These are phyloP conservation scores for Candida mesenterica DNA, from an alignment of 1,139 yeast genomes.

Conservation along the genomic window DNA sequence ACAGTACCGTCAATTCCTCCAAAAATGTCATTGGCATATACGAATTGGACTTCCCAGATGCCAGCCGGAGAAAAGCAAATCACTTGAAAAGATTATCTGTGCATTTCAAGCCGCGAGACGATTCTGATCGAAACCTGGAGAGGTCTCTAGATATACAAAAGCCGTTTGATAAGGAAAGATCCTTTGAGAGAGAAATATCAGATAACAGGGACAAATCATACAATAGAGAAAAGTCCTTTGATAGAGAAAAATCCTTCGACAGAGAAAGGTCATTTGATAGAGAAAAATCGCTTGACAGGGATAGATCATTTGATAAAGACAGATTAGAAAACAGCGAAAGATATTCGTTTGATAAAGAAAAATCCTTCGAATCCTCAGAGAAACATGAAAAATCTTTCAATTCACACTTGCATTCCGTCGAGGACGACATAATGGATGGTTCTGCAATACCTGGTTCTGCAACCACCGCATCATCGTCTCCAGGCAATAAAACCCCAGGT, in stretches of 20 bases:
- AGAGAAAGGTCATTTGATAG: conserved; percentile 2
- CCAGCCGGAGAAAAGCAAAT: conserved; percentile 13
- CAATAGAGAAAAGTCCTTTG: conserved; percentile 3
- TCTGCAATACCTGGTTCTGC: conserved; percentile 3
- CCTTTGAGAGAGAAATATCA: conserved; percentile 4
- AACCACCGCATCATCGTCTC: conserved; percentile 8
- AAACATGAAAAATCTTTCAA: neutral
- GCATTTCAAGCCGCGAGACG: conserved; percentile 24
- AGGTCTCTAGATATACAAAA: conserved; percentile 9
- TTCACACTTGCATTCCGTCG: conserved; percentile 4
- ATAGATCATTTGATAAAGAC: conserved; percentile 1
- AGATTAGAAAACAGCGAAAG: neutral
- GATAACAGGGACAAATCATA: conserved; percentile 1
- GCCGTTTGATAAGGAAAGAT: conserved; percentile 3
- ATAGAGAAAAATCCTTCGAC: conserved; percentile 1
- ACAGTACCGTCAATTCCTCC: neutral
- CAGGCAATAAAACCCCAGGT: conserved; percentile 15
- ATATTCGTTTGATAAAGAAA: neutral
- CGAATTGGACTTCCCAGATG: conserved; percentile 33
- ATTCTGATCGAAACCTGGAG: too few relatives aligned
- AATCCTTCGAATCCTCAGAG: conserved; percentile 2
- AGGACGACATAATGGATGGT: conserved; percentile 15
- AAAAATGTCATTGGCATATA: conserved; percentile 33
- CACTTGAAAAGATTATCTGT: conserved; percentile 33
- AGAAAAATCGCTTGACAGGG: conserved; percentile 4